Conservation (phyloP, 108 stramenopile species). For the Cyclostephanos tholiformis region DNA sequence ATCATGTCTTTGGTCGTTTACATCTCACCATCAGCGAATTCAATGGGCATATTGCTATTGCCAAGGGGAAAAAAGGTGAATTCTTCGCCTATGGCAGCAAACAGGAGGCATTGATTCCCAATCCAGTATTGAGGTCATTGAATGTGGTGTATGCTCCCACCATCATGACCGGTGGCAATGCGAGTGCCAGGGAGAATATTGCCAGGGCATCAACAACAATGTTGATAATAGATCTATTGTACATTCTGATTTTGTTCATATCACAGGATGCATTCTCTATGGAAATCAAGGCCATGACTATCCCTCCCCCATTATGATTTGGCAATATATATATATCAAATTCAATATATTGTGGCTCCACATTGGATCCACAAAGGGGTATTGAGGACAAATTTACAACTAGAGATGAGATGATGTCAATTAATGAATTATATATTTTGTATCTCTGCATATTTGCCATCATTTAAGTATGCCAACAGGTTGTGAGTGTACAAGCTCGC, state of each 20-base stretch:
- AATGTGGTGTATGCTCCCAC: slow-evolving; percentile 79
- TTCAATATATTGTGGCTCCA: too few species aligned
- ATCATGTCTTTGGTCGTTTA: too few species aligned
- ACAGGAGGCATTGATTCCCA: slow-evolving; percentile 51
- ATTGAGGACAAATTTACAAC: too few species aligned
- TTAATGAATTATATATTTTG: background rate
- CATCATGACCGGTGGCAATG: slow-evolving; percentile 15
- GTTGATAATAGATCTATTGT: slow-evolving; percentile 63
- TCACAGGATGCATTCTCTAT: slow-evolving; percentile 50
- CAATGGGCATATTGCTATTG: slow-evolving; percentile 82
- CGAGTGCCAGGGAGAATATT: slow-evolving; percentile 6
- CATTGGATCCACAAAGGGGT: too few species aligned
- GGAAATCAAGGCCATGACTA: slow-evolving; percentile 45
- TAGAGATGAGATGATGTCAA: too few species aligned
- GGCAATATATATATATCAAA: too few species aligned
- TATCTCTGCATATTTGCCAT: slow-evolving; percentile 13
- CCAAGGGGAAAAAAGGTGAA: slow-evolving; percentile 44
- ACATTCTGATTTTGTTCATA: slow-evolving; percentile 55
- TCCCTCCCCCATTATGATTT: too few species aligned
- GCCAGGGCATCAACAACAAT: slow-evolving; percentile 5
- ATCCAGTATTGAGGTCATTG: slow-evolving; percentile 64
- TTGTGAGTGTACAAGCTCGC: slow-evolving; percentile 61
- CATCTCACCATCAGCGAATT: slow-evolving; percentile 73
- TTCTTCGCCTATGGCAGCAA: background rate
- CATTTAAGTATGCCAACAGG: slow-evolving; percentile 67